Evolutionary conservation across 768 basidiomycete species (phyloP).

Genomic region (Pleurotus citrinopileatus): DNA sequence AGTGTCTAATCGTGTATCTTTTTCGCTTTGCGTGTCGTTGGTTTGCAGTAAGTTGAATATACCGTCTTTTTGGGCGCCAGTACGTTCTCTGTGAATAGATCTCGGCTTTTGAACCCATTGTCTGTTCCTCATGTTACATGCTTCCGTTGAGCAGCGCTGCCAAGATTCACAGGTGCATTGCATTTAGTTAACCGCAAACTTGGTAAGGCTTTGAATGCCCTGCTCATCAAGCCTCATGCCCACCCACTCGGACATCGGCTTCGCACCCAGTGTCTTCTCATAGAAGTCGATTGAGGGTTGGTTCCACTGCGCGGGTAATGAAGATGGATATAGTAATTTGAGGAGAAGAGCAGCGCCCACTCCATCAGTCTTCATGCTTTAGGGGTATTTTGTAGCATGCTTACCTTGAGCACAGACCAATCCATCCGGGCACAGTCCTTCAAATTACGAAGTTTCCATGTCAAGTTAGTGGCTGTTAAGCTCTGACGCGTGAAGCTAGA

Average conservation of each 20-base stretch:
- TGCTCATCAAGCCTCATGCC: conserved; percentile 77
- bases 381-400: conserved; percentile 22
- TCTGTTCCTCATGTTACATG: background rate
- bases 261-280: conserved; percentile 79
- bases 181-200: conserved; percentile 29
- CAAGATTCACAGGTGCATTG: background rate
- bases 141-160: background rate
- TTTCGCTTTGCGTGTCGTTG: too few species aligned
- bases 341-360: background rate
- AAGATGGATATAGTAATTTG: background rate
- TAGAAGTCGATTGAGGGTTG: conserved; percentile 90
- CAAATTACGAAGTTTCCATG: conserved; percentile 11
- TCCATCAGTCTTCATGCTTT: background rate
- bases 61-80: too few species aligned
- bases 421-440: conserved; percentile 75
- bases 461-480: conserved; percentile 5
- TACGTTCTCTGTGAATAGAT: conserved; percentile 1
- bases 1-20: too few species aligned
- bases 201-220: conserved; percentile 60
- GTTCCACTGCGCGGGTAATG: conserved; percentile 74
- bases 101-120: background rate
- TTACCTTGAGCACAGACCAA: conserved; percentile 81
- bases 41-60: too few species aligned
- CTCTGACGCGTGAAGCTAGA: conserved; percentile 1
- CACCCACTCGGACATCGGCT: conserved; percentile 81